These are phyloP conservation scores for Aspergillus vadensis DNA, from an alignment of 2,329 filamentous ascomycete species.

Conservation along the genomic window DNA sequence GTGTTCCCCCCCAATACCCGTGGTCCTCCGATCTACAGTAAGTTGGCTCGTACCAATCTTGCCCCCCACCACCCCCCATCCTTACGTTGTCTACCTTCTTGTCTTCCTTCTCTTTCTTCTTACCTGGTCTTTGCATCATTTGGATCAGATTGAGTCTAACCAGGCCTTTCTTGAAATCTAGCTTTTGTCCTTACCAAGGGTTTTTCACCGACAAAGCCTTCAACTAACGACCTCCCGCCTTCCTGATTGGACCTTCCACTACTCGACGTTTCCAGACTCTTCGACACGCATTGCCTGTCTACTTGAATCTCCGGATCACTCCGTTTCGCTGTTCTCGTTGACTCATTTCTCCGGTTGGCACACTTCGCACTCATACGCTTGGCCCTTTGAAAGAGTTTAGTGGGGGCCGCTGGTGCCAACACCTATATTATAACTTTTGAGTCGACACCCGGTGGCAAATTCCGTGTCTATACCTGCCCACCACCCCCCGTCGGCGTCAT, in stretches of 20 bases:
- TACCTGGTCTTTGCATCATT: constrained; percentile 5
- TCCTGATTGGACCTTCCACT: constrained; percentile 1
- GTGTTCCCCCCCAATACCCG: background rate
- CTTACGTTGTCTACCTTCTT: background rate
- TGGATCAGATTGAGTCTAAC: constrained; percentile 14
- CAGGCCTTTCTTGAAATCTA: constrained; percentile 9
- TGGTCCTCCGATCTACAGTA: constrained; percentile 7
- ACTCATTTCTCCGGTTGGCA: constrained; percentile 3
- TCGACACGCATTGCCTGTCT: constrained; percentile 17
- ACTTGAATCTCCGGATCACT: constrained; percentile 15
- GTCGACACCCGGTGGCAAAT: constrained; percentile 35
- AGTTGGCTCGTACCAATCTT: constrained; percentile 6
- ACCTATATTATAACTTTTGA: constrained; percentile 31
- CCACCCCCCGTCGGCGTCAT: constrained; percentile 24
- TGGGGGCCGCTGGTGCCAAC: constrained; percentile 25
- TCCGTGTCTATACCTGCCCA: constrained; percentile 5
- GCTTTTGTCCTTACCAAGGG: constrained; percentile 7
- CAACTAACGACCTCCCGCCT: background rate
- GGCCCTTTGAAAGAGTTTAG: constrained; percentile 25
- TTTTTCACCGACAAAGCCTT: constrained; percentile 7
- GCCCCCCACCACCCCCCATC: background rate
- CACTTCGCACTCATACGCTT: constrained; percentile 12
- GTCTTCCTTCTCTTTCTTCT: background rate
- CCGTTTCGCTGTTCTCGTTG: background rate
- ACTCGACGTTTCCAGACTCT: constrained; percentile 33